Conservation (phyloP, 495 filamentous ascomycete species). For the Hapsidospora chrysogenum region DNA sequence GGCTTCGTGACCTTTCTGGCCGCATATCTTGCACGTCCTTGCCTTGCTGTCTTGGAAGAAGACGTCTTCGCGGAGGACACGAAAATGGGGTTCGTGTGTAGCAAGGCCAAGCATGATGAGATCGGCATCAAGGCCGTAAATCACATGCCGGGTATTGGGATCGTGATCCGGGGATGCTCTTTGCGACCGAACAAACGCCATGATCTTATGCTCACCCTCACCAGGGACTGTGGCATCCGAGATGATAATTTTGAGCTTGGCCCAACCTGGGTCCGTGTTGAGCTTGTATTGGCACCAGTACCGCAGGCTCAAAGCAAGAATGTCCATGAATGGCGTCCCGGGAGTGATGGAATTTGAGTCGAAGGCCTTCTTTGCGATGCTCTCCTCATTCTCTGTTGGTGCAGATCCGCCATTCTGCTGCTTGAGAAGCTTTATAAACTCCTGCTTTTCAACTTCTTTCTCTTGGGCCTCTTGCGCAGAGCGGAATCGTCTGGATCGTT, state of each 20-base stretch:
- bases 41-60: constrained; percentile 77
- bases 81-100: constrained; percentile 95
- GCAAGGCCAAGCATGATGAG: constrained; percentile 96
- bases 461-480: constrained; percentile 88
- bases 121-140: constrained; percentile 92
- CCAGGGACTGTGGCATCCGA: constrained; percentile 95
- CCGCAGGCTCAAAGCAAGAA: constrained; percentile 73
- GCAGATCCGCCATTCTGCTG: constrained; percentile 47
- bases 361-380: constrained; percentile 78
- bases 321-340: constrained; percentile 97
- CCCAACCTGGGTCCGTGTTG: constrained; percentile 94
- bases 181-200: constrained; percentile 94
- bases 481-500: constrained; percentile 79
- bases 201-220: constrained; percentile 98
- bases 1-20: constrained; percentile 76
- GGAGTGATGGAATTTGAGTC: constrained; percentile 97
- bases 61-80: constrained; percentile 92
- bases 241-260: constrained; percentile 92
- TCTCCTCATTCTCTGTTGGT: constrained; percentile 42
- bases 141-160: constrained; percentile 91
- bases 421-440: constrained; percentile 66
- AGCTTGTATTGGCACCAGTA: constrained; percentile 97
- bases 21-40: constrained; percentile 69
- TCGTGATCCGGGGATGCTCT: constrained; percentile 78
- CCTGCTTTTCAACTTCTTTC: constrained; percentile 80